These are phyloP conservation scores for Rhizopogon sp. DNA, from an alignment of 768 basidiomycete genomes.

Conservation along the genomic window DNA sequence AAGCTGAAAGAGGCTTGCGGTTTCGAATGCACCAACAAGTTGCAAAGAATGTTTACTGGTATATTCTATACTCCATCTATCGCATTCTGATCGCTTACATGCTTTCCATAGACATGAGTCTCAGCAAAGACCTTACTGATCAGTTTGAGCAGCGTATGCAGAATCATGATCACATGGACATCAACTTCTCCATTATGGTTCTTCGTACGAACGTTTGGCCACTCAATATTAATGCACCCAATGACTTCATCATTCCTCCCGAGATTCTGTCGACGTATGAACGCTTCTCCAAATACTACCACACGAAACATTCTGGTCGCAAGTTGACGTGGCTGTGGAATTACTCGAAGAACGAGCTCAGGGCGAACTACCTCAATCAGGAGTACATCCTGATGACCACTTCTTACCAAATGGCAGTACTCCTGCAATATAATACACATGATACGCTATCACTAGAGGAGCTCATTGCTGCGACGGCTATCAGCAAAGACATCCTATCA, in stretches of 20 bases:
- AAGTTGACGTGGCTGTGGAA: conserved; percentile 99
- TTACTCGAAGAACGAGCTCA: conserved; percentile 93
- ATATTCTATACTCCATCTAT: conserved; percentile 5
- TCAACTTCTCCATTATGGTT: conserved; percentile 91
- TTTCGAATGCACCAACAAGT: conserved; percentile 94
- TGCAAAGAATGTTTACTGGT: conserved; percentile 97
- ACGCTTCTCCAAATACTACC: conserved; percentile 90
- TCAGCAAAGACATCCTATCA: conserved; percentile 74
- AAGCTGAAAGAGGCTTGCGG: conserved; percentile 96
- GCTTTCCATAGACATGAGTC: conserved; percentile 32
- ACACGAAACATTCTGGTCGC: conserved; percentile 88
- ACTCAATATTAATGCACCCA: conserved; percentile 78
- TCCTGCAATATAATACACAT: conserved; percentile 88
- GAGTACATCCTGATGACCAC: conserved; percentile 96
- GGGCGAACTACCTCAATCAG: conserved; percentile 88
- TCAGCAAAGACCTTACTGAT: conserved; percentile 94
- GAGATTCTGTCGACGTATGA: conserved; percentile 89
- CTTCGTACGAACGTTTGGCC: conserved; percentile 98
- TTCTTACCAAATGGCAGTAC: conserved; percentile 89
- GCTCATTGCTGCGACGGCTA: conserved; percentile 70
- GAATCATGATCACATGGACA: conserved; percentile 79
- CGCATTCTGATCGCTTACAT: background rate
- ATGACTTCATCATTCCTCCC: conserved; percentile 84
- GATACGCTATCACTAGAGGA: conserved; percentile 84
- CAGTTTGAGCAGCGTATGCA: conserved; percentile 93